phyloP scores from a whole-genome alignment of 495 filamentous ascomycete species.

The Aspergillus diversus region DNA sequence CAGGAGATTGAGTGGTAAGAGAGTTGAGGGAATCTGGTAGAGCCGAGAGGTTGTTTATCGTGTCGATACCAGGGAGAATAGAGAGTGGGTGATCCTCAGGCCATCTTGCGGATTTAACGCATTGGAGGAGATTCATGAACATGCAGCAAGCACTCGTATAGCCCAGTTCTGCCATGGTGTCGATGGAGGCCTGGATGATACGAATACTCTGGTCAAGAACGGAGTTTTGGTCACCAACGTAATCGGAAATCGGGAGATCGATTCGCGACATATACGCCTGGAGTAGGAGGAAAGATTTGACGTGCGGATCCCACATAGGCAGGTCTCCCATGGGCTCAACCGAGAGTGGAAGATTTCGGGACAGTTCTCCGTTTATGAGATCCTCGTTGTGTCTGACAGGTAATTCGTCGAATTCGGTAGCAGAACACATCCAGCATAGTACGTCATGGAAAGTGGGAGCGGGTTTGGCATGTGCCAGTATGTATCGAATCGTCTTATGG shows the following conservation, averaged over 20 bases:
- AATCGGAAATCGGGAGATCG: conserved; percentile 92
- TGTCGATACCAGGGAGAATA: conserved; percentile 76
- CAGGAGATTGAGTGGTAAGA: conserved; percentile 58
- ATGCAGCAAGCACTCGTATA: conserved; percentile 70
- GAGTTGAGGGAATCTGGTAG: conserved; percentile 52
- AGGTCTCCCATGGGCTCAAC: conserved; percentile 69
- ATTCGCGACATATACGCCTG: conserved; percentile 95
- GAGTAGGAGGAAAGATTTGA: conserved; percentile 92
- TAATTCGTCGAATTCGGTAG: conserved; percentile 95
- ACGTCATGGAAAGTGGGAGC: conserved; percentile 83
- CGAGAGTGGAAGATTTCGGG: conserved; percentile 72
- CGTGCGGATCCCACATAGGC: conserved; percentile 98
- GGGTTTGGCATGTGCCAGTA: conserved; percentile 75
- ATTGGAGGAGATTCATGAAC: conserved; percentile 87
- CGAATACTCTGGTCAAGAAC: conserved; percentile 95
- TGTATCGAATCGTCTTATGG: conserved; percentile 88
- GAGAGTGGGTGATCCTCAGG: conserved; percentile 77
- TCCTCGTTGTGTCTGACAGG: conserved; percentile 99
- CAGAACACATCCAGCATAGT: conserved; percentile 88
- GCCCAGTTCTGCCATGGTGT: conserved; percentile 91
- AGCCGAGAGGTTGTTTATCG: conserved; percentile 57
- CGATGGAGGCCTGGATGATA: conserved; percentile 89
- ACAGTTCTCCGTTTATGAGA: conserved; percentile 92
- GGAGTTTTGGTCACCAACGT: conserved; percentile 89
- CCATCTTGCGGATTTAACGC: conserved; percentile 92